These are phyloP conservation scores for Lineolata rhizophorae DNA, from an alignment of 495 filamentous ascomycete genomes.

Conservation along the genomic window DNA sequence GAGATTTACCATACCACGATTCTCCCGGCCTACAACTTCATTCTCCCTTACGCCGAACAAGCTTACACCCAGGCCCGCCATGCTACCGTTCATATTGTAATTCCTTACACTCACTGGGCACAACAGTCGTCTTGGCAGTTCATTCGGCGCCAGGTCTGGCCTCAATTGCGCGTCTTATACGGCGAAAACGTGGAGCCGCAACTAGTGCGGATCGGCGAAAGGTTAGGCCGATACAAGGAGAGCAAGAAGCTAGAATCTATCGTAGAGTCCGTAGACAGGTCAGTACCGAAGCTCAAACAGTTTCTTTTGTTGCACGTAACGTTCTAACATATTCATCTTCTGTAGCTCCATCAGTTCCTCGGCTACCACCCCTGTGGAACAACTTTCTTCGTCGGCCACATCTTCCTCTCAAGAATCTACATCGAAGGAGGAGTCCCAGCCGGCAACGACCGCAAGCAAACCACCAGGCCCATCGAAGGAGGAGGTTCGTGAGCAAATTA, in stretches of 20 bases:
- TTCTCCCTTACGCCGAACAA: conserved; percentile 50
- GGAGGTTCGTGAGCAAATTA: conserved; percentile 42
- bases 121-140: conserved; percentile 47
- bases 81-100: conserved; percentile 43
- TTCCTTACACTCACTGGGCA: conserved; percentile 48
- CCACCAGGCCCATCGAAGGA: not conserved
- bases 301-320: too few species aligned
- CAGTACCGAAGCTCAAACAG: not conserved
- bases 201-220: conserved; percentile 72
- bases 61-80: conserved; percentile 42
- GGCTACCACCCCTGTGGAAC: too few species aligned
- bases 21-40: conserved; percentile 49
- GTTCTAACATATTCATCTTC: not conserved
- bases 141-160: conserved; percentile 53
- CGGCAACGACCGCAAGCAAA: conserved; percentile 5
- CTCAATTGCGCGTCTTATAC: conserved; percentile 56
- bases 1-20: conserved; percentile 49
- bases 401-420: too few species aligned
- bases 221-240: conserved; percentile 65
- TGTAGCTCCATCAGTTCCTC: not conserved
- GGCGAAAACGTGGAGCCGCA: conserved; percentile 89
- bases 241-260: conserved; percentile 35
- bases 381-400: too few species aligned
- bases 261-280: conserved; percentile 32
- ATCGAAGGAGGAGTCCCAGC: too few species aligned